Evolutionary conservation across 163 green algal species (phyloP).

Genomic region (Chloromonas sp.): DNA sequence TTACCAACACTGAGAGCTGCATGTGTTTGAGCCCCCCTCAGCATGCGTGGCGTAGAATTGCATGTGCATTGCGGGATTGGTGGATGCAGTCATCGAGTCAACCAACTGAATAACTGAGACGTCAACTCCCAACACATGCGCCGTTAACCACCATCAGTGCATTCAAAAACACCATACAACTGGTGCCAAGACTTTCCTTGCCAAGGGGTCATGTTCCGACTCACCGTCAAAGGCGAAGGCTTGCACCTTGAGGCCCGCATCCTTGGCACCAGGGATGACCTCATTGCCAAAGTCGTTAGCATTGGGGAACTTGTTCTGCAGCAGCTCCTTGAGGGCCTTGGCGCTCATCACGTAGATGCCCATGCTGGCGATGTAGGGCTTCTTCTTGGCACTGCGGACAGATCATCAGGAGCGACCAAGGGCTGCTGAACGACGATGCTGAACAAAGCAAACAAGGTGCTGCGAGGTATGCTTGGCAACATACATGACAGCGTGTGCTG

Average conservation of each 20-base stretch:
- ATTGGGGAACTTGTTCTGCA: slow-evolving; percentile 67
- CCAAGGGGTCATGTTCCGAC: background rate
- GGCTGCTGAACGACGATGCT: background rate
- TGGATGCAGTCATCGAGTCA: too few species aligned
- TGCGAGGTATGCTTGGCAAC: background rate
- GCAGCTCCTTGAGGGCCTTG: slow-evolving; percentile 74
- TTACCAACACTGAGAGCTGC: too few species aligned
- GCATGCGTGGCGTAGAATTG: too few species aligned
- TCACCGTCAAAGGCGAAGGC: slow-evolving; percentile 4
- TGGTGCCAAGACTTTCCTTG: too few species aligned
- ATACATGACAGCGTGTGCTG: too few species aligned
- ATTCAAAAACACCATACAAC: too few species aligned
- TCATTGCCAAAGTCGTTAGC: slow-evolving; percentile 85
- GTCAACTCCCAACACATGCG: too few species aligned
- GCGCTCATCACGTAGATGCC: slow-evolving; percentile 97
- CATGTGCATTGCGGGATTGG: too few species aligned
- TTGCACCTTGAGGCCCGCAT: slow-evolving; percentile 54
- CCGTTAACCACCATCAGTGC: too few species aligned
- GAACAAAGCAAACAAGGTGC: background rate
- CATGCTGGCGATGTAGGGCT: slow-evolving; percentile 94
- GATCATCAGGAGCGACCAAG: background rate
- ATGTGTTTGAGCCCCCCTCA: too few species aligned
- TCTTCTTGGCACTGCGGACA: slow-evolving; percentile 37
- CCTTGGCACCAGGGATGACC: slow-evolving; percentile 61
- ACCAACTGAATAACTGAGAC: too few species aligned